phyloP scores from a whole-genome alignment of 108 stramenopile species.

The Seminavis robusta region DNA sequence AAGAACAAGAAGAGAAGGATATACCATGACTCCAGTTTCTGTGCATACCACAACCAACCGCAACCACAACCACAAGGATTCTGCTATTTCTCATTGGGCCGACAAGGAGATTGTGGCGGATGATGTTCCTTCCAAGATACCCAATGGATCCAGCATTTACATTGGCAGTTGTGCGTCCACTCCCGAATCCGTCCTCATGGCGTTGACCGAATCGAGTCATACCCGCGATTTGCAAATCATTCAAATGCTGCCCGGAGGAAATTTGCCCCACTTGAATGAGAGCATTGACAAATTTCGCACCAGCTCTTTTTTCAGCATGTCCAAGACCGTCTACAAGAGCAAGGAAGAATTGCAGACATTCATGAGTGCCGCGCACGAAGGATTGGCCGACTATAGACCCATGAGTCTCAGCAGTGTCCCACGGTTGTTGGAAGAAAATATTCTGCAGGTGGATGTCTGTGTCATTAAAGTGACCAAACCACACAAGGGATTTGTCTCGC shows the following conservation, averaged over 20 bases:
- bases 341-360: neutral
- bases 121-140: constrained; percentile 13
- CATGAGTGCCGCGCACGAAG: constrained; percentile 10
- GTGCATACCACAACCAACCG: too few relatives aligned
- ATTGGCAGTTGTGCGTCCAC: constrained; percentile 23
- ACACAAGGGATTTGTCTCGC: constrained; percentile 33
- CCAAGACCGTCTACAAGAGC: constrained; percentile 9
- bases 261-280: constrained; percentile 28
- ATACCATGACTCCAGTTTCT: too few relatives aligned
- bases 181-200: constrained; percentile 19
- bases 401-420: constrained; percentile 10
- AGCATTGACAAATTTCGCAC: constrained; percentile 32
- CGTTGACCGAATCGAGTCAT: constrained; percentile 11
- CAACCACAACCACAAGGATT: too few relatives aligned
- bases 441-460: constrained; percentile 25
- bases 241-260: constrained; percentile 31
- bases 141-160: constrained; percentile 26
- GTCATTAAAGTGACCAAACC: constrained; percentile 33
- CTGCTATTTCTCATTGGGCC: too few relatives aligned
- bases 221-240: constrained; percentile 30
- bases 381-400: constrained; percentile 27
- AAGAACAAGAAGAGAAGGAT: too few relatives aligned
- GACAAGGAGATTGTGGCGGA: constrained; percentile 19
- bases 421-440: constrained; percentile 15
- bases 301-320: constrained; percentile 13